Evolutionary conservation across 768 basidiomycete species (phyloP).

Genomic region (Cystobasidium tubakii): DNA sequence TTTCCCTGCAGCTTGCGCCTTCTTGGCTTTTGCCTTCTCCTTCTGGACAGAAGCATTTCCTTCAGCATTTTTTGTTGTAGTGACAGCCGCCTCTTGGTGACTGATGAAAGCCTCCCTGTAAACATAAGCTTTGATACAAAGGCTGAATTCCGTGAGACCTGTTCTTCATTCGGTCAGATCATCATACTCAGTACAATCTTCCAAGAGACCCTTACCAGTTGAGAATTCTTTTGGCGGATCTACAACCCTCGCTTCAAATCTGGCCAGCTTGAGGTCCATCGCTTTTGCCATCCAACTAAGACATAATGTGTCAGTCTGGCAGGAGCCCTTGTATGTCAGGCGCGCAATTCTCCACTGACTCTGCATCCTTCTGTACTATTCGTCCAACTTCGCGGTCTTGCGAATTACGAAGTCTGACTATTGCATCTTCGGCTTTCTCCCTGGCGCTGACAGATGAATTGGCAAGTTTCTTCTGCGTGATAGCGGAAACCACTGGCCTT

Average conservation of each 20-base stretch:
- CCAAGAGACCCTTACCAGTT: background rate
- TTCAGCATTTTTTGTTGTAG: background rate
- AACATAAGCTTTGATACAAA: conserved; percentile 8
- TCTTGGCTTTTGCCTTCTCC: conserved; percentile 12
- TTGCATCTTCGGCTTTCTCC: conserved; percentile 12
- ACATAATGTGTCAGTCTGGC: too few species aligned
- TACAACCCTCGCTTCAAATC: conserved; percentile 13
- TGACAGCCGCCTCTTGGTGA: background rate
- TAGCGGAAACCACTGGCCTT: conserved; percentile 17
- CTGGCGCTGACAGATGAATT: background rate
- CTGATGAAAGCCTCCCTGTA: conserved; percentile 11
- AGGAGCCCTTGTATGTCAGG: too few species aligned
- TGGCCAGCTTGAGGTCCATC: conserved; percentile 18
- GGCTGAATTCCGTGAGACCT: conserved; percentile 15
- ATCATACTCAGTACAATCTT: background rate
- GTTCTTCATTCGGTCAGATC: background rate
- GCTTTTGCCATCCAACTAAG: conserved; percentile 33
- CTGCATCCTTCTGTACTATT: conserved; percentile 14
- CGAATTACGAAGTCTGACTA: conserved; percentile 27
- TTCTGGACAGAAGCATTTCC: background rate
- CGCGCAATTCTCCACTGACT: background rate
- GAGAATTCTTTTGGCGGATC: conserved; percentile 10
- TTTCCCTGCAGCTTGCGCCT: background rate
- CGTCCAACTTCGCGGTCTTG: conserved; percentile 18
- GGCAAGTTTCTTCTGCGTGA: conserved; percentile 26